These are phyloP conservation scores for Immersiporthe knoxdaviesiana DNA, from an alignment of 2,329 filamentous ascomycete species.

Conservation along the genomic window DNA sequence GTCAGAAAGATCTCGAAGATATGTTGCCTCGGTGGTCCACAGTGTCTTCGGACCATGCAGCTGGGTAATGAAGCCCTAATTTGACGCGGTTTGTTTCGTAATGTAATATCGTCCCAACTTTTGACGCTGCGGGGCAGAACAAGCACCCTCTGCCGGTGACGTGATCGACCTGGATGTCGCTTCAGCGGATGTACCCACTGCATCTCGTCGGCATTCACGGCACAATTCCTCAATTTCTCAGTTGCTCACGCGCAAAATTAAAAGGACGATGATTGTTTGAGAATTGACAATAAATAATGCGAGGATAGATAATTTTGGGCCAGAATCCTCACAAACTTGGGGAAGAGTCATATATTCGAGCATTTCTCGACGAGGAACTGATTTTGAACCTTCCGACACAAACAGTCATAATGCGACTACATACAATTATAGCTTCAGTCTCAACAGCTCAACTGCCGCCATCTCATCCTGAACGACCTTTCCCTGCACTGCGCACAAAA, in stretches of 20 bases:
- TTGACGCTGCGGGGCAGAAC: background rate
- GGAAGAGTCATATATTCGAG: too few relatives aligned
- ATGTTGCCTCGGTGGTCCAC: background rate
- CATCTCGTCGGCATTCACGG: constrained; percentile 4
- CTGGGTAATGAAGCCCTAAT: background rate
- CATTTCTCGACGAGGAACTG: too few relatives aligned
- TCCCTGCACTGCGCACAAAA: constrained; percentile 46
- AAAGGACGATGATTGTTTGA: too few relatives aligned
- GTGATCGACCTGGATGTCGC: constrained; percentile 21
- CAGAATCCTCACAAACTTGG: too few relatives aligned
- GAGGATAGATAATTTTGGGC: too few relatives aligned
- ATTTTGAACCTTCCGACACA: background rate
- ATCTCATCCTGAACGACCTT: constrained; percentile 31
- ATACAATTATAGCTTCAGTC: background rate
- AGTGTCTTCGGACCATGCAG: background rate
- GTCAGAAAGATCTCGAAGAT: background rate
- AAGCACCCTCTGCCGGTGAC: constrained; percentile 20
- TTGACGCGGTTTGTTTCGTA: background rate
- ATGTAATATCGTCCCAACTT: background rate
- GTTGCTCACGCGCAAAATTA: too few relatives aligned
- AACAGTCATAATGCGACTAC: background rate
- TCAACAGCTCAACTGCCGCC: background rate
- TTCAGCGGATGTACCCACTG: background rate
- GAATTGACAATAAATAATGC: too few relatives aligned
- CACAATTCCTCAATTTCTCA: too few relatives aligned